Conservation (phyloP, 108 stramenopile species). For the Nannochloropsis granulata region DNA sequence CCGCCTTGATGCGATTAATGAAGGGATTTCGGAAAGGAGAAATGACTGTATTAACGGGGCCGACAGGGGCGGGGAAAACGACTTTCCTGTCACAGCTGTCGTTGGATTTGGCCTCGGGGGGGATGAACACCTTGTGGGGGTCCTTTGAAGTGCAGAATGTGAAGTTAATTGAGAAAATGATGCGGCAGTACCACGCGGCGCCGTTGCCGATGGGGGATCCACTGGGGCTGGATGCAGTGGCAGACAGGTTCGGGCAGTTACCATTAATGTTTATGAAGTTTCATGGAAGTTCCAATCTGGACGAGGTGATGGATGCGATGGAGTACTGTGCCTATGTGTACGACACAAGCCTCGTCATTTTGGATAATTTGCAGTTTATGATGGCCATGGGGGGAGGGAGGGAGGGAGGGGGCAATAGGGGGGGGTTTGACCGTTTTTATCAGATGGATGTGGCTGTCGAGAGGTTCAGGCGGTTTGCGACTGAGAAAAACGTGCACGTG, state of each 20-base stretch:
- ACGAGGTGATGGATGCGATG: slow-evolving; percentile 89
- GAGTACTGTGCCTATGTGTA: slow-evolving; percentile 83
- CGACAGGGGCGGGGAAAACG: slow-evolving; percentile 78
- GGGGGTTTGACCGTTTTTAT: background rate
- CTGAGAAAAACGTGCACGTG: slow-evolving; percentile 35
- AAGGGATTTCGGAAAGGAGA: slow-evolving; percentile 85
- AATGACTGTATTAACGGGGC: slow-evolving; percentile 88
- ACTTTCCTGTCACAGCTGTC: slow-evolving; percentile 77
- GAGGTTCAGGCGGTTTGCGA: slow-evolving; percentile 91
- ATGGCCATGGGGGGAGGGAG: slow-evolving; percentile 28
- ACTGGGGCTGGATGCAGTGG: slow-evolving; percentile 40
- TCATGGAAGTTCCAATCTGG: slow-evolving; percentile 79
- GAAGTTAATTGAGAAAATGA: slow-evolving; percentile 66
- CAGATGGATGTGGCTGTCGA: slow-evolving; percentile 77
- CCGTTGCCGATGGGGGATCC: slow-evolving; percentile 25
- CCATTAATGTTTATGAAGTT: slow-evolving; percentile 85
- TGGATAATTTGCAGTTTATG: slow-evolving; percentile 99
- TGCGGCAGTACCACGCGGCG: slow-evolving; percentile 64
- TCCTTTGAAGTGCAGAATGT: slow-evolving; percentile 89
- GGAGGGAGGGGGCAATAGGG: slow-evolving; percentile 3
- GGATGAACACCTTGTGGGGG: slow-evolving; percentile 82
- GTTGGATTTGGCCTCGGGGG: slow-evolving; percentile 76
- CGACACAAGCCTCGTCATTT: slow-evolving; percentile 73
- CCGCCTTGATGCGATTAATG: slow-evolving; percentile 57
- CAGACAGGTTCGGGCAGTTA: slow-evolving; percentile 66